phyloP scores from a whole-genome alignment of 331 rosid species.

The Cydonia oblonga region DNA sequence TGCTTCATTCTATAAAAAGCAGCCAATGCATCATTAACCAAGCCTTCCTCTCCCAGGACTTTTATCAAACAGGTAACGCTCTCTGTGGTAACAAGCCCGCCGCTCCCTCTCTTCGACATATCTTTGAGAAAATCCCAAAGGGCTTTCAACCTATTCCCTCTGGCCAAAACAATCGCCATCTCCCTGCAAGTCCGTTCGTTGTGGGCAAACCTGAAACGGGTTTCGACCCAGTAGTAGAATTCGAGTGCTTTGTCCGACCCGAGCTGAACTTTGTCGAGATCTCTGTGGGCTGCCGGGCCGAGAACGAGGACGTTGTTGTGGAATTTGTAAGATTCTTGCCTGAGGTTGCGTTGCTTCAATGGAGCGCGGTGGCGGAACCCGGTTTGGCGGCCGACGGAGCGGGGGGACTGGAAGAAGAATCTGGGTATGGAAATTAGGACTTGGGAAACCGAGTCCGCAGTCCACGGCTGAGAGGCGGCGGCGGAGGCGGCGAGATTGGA shows the following conservation, averaged over 20 bases:
- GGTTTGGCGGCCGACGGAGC: constrained; percentile 59
- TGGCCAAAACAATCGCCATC: constrained; percentile 57
- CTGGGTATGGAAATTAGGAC: constrained; percentile 50
- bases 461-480: constrained; percentile 26
- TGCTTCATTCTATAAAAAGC: constrained; percentile 68
- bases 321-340: constrained; percentile 29
- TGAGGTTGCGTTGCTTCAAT: constrained; percentile 48
- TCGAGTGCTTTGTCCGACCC: constrained; percentile 52
- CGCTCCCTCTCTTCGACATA: constrained; percentile 28
- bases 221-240: constrained; percentile 66
- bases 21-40: constrained; percentile 51
- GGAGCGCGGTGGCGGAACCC: constrained; percentile 64
- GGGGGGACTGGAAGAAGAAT: constrained; percentile 60
- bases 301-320: constrained; percentile 38
- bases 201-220: constrained; percentile 41
- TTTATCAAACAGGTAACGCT: constrained; percentile 79
- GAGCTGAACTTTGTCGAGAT: constrained; percentile 32
- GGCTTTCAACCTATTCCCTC: constrained; percentile 25
- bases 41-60: constrained; percentile 74
- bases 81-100: constrained; percentile 38
- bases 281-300: constrained; percentile 64
- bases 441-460: constrained; percentile 35
- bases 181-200: constrained; percentile 57
- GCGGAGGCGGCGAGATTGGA: constrained; percentile 12
- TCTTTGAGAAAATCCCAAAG: constrained; percentile 67